Base-by-base conservation (phyloP, 345 rosid genomes). In the Heritiera littoralis region DNA sequence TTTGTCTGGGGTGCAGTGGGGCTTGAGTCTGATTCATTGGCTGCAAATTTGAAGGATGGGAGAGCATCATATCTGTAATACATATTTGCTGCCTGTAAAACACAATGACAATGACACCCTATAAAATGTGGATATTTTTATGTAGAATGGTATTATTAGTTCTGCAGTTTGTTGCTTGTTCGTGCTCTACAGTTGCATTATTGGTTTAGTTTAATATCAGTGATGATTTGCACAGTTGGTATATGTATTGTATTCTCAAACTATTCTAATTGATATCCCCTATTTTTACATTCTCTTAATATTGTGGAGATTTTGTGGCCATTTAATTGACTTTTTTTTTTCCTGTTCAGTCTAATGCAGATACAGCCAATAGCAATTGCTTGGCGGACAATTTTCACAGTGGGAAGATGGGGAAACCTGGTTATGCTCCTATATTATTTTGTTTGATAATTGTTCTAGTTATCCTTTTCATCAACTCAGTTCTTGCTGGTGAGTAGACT, bases 371-470 rank as follows among this genome's bases (percentile, higher is more conserved):
- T 71, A 71, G 75, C 75, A 51, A 48, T 14, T n/a, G 58, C 7
- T 70, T 87, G 83, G 18, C 67, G 18, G 89, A 86, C 80, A 91
- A 87, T 86, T 68, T 93, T 79, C 83, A 82, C 79, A 74, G 84
- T 74, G 89, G 86, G 84, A 89, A 83, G 83, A 74, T 86, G 77
- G 86, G 89, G 75, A 87, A 84, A 79, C 66, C 75, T 76, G 95
- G 97, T 81, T 90, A 85, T 89, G 97, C 97, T 69, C 97, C 97
- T 40, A 75, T 96, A 66, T 87, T 96, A 76, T 86, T 90, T 51
- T 83, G 83, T 74, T 10, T 83, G 74, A 84, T 94, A 17, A 79
- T 92, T 77, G 48, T 85, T 83, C 73, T 75, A 49, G 83, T 84
- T 68, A 71, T 92, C 79, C 90, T 96, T 75, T 96, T 94, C 86